A percentile compares a stretch with the other conserved stretches of the same genome.
These are phyloP conservation scores for Pilobolus umbonatus DNA, from an alignment of 192 early-diverging fungal species.

Conservation along the genomic window DNA sequence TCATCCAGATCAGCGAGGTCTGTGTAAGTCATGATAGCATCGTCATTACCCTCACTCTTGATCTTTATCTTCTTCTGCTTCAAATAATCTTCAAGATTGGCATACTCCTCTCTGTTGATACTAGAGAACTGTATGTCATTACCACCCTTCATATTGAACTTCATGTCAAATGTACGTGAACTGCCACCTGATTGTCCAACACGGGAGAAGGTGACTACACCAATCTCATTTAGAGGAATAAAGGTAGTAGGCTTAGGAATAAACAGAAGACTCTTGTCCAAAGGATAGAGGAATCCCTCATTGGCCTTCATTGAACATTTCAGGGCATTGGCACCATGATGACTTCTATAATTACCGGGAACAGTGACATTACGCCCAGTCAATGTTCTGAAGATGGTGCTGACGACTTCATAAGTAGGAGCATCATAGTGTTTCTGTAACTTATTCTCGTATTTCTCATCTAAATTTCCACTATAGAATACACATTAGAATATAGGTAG, in stretches of 20 bases:
- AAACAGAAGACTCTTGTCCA: slow-evolving; percentile 92
- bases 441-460: slow-evolving; percentile 65
- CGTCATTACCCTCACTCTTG: slow-evolving; percentile 65
- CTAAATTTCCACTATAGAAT: slow-evolving; percentile 51
- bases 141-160: slow-evolving; percentile 78
- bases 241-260: slow-evolving; percentile 92
- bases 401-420: slow-evolving; percentile 79
- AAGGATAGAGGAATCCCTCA: slow-evolving; percentile 90
- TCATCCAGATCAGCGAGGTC: slow-evolving; percentile 45
- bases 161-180: slow-evolving; percentile 90
- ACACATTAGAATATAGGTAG: neutral
- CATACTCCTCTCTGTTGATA: slow-evolving; percentile 88
- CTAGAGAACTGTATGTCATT: slow-evolving; percentile 83
- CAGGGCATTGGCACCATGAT: slow-evolving; percentile 74
- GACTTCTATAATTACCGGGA: slow-evolving; percentile 61
- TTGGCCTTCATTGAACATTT: slow-evolving; percentile 97
- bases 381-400: slow-evolving; percentile 79
- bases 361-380: slow-evolving; percentile 72
- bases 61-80: slow-evolving; percentile 78
- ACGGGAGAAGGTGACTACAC: slow-evolving; percentile 84
- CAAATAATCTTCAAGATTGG: slow-evolving; percentile 76
- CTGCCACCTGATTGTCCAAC: slow-evolving; percentile 49
- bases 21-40: slow-evolving; percentile 29
- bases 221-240: slow-evolving; percentile 82
- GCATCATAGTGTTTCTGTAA: slow-evolving; percentile 84